These are phyloP conservation scores for Carex sylvatica DNA, from an alignment of 202 grass and related monocot species.

Conservation along the genomic window DNA sequence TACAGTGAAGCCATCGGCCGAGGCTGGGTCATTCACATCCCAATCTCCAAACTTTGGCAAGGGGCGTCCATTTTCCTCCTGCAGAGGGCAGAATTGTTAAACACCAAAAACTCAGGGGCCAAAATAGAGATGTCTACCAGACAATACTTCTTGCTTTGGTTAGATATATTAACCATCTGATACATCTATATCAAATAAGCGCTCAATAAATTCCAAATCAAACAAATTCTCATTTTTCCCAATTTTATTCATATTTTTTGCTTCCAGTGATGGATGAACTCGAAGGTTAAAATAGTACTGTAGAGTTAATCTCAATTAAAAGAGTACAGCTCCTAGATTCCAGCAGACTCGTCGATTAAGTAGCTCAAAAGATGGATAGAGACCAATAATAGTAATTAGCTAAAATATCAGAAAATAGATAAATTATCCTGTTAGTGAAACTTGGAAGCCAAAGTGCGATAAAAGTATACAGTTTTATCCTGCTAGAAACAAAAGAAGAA, in stretches of 20 bases:
- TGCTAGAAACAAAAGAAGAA: not conserved
- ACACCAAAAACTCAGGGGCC: not conserved
- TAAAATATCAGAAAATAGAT: slow-evolving; percentile 10
- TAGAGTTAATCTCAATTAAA: not conserved
- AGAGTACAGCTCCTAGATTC: not conserved
- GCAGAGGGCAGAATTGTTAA: not conserved
- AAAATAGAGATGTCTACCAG: not conserved
- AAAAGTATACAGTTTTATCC: not conserved
- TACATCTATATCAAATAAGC: not conserved
- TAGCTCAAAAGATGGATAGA: not conserved
- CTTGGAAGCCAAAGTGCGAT: not conserved
- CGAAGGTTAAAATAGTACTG: not conserved
- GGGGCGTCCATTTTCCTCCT: slow-evolving; percentile 79
- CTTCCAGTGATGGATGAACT: not conserved
- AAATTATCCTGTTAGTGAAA: too few relatives aligned
- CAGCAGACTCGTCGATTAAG: not conserved
- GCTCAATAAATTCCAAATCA: slow-evolving; percentile 5
- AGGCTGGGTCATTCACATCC: slow-evolving; percentile 85
- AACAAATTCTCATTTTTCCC: not conserved
- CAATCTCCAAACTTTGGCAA: slow-evolving; percentile 90
- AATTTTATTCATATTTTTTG: not conserved
- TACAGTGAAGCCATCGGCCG: slow-evolving; percentile 75
- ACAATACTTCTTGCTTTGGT: not conserved
- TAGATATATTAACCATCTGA: slow-evolving; percentile 10
- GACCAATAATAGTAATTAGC: not conserved